A percentile compares a stretch with the other conserved stretches of the same genome.
Conservation (phyloP, 768 basidiomycete species). For the Suillus brevipes region DNA sequence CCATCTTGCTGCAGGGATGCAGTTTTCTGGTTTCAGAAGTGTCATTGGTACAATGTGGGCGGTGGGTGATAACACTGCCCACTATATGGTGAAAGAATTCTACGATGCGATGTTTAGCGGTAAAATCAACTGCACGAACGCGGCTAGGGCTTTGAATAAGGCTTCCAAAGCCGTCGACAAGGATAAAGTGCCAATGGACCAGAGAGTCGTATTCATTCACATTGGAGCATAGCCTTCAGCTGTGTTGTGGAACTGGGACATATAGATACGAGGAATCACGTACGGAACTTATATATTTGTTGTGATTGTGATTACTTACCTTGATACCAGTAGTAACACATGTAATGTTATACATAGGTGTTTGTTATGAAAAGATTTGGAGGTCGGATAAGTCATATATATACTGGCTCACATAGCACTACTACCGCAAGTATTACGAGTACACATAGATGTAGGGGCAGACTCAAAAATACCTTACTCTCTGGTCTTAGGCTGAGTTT, state of each 20-base stretch:
- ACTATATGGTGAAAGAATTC: constrained; percentile 23
- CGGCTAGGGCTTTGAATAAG: constrained; percentile 21
- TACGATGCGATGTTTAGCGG: constrained; percentile 20
- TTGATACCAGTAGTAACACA: too few relatives aligned
- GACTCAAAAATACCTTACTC: not conserved
- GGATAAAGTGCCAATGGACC: constrained; percentile 22
- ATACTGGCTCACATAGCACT: too few relatives aligned
- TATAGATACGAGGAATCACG: not conserved
- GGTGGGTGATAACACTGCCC: constrained; percentile 27
- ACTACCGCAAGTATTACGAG: too few relatives aligned
- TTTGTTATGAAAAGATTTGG: too few relatives aligned
- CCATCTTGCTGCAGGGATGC: constrained; percentile 37
- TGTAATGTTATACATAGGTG: too few relatives aligned
- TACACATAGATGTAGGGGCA: too few relatives aligned
- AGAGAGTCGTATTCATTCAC: constrained; percentile 30
- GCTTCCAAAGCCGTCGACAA: constrained; percentile 24
- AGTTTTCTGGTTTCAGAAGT: constrained; percentile 35
- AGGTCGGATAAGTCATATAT: too few relatives aligned
- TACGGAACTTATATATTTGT: not conserved
- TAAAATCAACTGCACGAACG: constrained; percentile 16
- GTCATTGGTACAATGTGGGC: constrained; percentile 39
- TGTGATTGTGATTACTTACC: not conserved
- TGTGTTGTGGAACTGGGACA: not conserved
- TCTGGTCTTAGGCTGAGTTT: not conserved
- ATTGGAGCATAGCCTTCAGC: constrained; percentile 18